Conservation (phyloP, 2,329 filamentous ascomycete species). For the Amylocarpus encephaloides region DNA sequence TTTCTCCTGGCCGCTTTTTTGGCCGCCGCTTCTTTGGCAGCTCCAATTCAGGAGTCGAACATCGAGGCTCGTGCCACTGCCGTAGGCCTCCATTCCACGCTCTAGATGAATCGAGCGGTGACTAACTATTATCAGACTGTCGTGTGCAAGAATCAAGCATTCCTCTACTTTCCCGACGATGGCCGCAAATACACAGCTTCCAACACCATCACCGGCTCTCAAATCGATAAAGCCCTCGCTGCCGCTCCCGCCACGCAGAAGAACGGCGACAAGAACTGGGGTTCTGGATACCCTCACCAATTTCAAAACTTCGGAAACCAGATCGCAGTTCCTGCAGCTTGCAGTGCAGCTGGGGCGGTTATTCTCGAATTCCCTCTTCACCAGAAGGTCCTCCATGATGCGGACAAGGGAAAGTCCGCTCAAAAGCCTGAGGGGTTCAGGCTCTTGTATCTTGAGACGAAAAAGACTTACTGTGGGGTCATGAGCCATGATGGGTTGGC, state of each 20-base stretch:
- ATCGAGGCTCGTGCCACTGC: too few relatives aligned
- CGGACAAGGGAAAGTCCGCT: neutral
- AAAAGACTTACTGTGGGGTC: neutral
- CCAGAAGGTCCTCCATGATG: neutral
- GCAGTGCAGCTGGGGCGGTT: neutral
- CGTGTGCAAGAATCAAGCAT: neutral
- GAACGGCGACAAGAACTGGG: neutral
- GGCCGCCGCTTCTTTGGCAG: too few relatives aligned
- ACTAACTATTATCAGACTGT: neutral
- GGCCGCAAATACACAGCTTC: neutral
- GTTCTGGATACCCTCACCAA: neutral
- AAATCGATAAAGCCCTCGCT: neutral
- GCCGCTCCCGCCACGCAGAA: neutral
- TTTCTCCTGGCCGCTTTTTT: too few relatives aligned
- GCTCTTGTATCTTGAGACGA: neutral
- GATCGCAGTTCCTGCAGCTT: neutral
- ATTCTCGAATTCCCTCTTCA: neutral
- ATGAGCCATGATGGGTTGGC: neutral
- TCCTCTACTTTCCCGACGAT: neutral
- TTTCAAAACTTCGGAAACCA: neutral
- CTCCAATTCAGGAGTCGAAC: too few relatives aligned
- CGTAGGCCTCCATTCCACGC: too few relatives aligned
- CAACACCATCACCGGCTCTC: neutral
- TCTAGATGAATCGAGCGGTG: too few relatives aligned
- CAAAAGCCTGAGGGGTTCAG: neutral